A percentile compares a stretch with the other conserved stretches of the same genome.
These are phyloP conservation scores for Hypoxylon sp. DNA, from an alignment of 2,329 filamentous ascomycete species.

Conservation along the genomic window DNA sequence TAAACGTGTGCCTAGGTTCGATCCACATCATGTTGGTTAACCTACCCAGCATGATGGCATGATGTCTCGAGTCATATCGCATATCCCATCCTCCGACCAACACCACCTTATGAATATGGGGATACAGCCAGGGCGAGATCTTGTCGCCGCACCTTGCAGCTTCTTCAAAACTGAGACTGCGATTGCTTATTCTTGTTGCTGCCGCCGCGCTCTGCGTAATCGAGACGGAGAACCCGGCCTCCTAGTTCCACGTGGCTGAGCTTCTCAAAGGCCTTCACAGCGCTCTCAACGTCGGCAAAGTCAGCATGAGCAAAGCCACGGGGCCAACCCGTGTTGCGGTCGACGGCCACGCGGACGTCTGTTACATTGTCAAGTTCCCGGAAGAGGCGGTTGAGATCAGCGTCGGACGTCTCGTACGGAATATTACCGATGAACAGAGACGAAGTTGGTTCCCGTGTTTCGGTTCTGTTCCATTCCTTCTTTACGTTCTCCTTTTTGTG, in stretches of 20 bases:
- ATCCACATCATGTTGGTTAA: constrained; percentile 3
- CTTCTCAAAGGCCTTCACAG: constrained; percentile 69
- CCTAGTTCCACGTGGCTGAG: constrained; percentile 72
- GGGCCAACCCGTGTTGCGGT: constrained; percentile 82
- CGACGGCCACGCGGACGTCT: constrained; percentile 85
- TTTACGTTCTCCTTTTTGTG: constrained; percentile 28
- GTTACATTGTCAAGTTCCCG: constrained; percentile 75
- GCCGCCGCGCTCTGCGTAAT: constrained; percentile 62
- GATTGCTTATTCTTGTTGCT: not conserved
- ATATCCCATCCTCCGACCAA: not conserved
- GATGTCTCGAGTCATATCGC: not conserved
- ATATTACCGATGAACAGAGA: constrained; percentile 89
- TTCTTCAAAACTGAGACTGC: too few relatives aligned
- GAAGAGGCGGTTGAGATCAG: constrained; percentile 85
- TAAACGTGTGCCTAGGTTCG: constrained; percentile 14
- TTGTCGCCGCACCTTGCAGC: too few relatives aligned
- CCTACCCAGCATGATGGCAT: constrained; percentile 7
- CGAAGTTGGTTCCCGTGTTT: constrained; percentile 62
- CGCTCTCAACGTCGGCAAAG: constrained; percentile 76
- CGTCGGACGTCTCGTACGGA: constrained; percentile 86
- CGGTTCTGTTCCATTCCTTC: not conserved
- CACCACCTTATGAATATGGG: not conserved
- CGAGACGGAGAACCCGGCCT: constrained; percentile 74
- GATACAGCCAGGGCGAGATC: not conserved
- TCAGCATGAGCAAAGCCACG: constrained; percentile 89